phyloP scores from a whole-genome alignment of 1,284 basidiomycete genomes.

The Lentinula novae-zelandiae region DNA sequence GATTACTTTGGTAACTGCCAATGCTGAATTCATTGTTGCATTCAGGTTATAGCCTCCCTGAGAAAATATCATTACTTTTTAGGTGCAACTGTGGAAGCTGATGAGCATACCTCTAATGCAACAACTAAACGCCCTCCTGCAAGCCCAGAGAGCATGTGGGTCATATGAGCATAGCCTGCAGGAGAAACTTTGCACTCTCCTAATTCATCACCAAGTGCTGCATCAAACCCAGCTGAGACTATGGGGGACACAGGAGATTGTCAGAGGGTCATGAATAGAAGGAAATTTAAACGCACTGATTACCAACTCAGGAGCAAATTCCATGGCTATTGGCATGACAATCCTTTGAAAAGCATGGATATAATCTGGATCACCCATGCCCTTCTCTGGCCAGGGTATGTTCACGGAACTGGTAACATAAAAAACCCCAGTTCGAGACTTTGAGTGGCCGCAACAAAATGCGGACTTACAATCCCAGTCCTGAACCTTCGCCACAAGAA shows the following conservation, averaged over 20 bases:
- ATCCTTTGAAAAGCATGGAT: conserved; percentile 94
- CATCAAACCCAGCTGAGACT: conserved; percentile 99
- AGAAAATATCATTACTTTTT: conserved; percentile 3
- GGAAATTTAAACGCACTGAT: conserved; percentile 65
- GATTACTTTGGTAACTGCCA: conserved; percentile 83
- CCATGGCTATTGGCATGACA: conserved; percentile 95
- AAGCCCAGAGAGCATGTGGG: conserved; percentile 90
- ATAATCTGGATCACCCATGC: conserved; percentile 96
- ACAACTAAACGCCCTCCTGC: conserved; percentile 90
- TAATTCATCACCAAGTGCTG: conserved; percentile 88
- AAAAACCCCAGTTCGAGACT: conserved; percentile 12
- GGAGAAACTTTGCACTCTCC: conserved; percentile 91
- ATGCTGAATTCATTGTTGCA: conserved; percentile 82
- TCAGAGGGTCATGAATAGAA: not conserved
- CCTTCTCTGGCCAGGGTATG: conserved; percentile 88
- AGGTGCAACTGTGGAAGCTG: not conserved
- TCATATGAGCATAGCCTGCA: conserved; percentile 98
- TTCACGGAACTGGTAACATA: conserved; percentile 74
- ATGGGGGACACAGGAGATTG: not conserved
- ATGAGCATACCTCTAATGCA: conserved; percentile 76
- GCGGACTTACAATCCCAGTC: conserved; percentile 75
- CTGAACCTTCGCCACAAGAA: conserved; percentile 81
- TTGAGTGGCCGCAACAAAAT: not conserved
- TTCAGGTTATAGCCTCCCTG: conserved; percentile 96
- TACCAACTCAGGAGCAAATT: conserved; percentile 94